Conservation (phyloP, 495 filamentous ascomycete genomes). For the Aspergillus panamensis region DNA sequence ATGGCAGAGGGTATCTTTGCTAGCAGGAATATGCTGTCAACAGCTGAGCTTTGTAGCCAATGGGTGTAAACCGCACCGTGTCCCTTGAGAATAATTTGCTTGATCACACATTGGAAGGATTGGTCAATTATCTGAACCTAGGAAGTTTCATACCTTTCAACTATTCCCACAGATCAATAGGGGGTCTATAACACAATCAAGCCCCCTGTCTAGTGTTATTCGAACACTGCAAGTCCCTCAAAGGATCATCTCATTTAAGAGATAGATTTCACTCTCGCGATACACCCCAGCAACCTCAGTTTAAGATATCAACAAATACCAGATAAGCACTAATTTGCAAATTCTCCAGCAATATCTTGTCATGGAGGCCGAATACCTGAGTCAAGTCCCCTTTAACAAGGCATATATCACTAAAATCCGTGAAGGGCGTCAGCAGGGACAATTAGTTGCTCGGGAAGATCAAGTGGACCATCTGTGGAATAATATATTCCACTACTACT, state of each 20-base stretch:
- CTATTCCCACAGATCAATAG: background rate
- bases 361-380: background rate
- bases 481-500: background rate
- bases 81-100: too few relatives aligned
- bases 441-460: background rate
- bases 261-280: background rate
- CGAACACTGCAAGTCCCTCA: background rate
- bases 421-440: background rate
- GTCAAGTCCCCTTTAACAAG: background rate
- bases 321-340: background rate
- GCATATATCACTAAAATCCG: background rate
- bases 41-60: too few relatives aligned
- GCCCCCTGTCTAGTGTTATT: background rate
- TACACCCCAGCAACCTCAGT: background rate
- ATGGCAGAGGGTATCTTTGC: too few relatives aligned
- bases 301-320: background rate
- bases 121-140: too few relatives aligned
- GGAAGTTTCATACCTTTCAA: too few relatives aligned
- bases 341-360: background rate
- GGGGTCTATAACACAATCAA: background rate
- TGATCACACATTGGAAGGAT: too few relatives aligned
- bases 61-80: too few relatives aligned
- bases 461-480: slow-evolving; percentile 4
- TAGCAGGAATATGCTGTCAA: too few relatives aligned
- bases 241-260: background rate